Base-by-base conservation (phyloP, 305 asterid genomes). In the Fraxinus paxiana region DNA sequence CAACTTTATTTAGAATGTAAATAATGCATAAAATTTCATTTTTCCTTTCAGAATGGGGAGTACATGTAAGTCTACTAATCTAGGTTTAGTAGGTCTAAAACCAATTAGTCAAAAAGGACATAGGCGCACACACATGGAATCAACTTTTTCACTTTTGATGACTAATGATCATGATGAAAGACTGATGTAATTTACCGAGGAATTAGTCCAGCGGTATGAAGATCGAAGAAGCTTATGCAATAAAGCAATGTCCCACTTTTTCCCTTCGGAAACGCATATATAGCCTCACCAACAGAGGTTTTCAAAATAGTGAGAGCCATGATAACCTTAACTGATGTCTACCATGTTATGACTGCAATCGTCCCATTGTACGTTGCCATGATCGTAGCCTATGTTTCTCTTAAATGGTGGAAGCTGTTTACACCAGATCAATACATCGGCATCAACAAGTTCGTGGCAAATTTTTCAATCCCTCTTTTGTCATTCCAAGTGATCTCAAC, bases 371-470 rank as follows among this genome's bases (percentile, higher is more conserved):
- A 94, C 65, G 90, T 88, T 35, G 96, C 91, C 84, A 85, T 92
- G 90, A 75, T 86, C 84, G 87, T 87, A 70, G 98, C 95, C 77
- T 95, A 90, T 74, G 80, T 90, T 26, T 92, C 98, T 3, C 85
- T 92, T 17, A 92, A 88, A 85, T 90, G 94, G 90, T 88, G 90
- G 90, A 92, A 90, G 69, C 88, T 93, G 56, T 95, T 95, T 78
- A 87, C 97, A 33, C 88, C 93, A 69, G 98, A 95, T 31, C 98
- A 93, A 84, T 91, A 93, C 77, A 83, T 85, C 2, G 98, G 98
- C 5, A 92, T 95, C 90, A 95, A 95, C 91, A 95, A 89, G 82
- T 95, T 95, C 61, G 98, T 95, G 7, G 93, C 98, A 0, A 95
- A 90, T 81, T 90, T 95, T 78, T 90, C 98, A 2, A 87, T 95